Evolutionary conservation across 805 yeast genomes (phyloP).

Genomic region (Candida gorgasii): DNA sequence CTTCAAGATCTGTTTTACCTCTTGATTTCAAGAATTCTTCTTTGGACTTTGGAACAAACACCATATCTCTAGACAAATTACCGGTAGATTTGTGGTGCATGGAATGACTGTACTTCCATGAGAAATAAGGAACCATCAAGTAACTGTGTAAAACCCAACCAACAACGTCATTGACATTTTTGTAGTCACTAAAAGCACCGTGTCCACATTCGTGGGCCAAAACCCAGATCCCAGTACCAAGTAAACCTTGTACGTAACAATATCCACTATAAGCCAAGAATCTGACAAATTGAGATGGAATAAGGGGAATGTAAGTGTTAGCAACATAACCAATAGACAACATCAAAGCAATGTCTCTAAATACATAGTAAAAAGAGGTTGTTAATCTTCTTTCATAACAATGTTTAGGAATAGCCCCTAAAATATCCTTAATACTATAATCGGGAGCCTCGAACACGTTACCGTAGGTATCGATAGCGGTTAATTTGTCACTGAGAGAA

Average conservation of each 20-base stretch:
- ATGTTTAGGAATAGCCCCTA: slow-evolving; percentile 69
- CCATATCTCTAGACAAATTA: slow-evolving; percentile 79
- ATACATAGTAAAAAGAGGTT: slow-evolving; percentile 62
- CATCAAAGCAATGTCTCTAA: slow-evolving; percentile 55
- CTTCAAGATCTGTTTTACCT: slow-evolving; percentile 45
- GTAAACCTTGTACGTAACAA: slow-evolving; percentile 45
- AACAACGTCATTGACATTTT: slow-evolving; percentile 69
- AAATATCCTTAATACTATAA: slow-evolving; percentile 71
- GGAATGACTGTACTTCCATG: slow-evolving; percentile 83
- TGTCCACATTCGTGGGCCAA: slow-evolving; percentile 93
- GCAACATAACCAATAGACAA: slow-evolving; percentile 54
- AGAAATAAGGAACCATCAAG: slow-evolving; percentile 79
- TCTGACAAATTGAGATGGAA: slow-evolving; percentile 47
- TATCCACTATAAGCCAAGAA: slow-evolving; percentile 36
- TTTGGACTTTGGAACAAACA: slow-evolving; percentile 72
- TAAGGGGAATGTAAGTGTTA: slow-evolving; percentile 51
- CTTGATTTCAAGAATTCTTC: slow-evolving; percentile 49
- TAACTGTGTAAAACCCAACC: slow-evolving; percentile 85
- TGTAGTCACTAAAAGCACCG: slow-evolving; percentile 76
- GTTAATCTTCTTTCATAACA: slow-evolving; percentile 66
- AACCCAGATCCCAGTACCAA: slow-evolving; percentile 81
- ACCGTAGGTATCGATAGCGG: slow-evolving; percentile 62
- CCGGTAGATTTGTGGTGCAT: slow-evolving; percentile 93
- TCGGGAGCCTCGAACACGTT: slow-evolving; percentile 72
- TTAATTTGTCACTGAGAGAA: slow-evolving; percentile 23